These are phyloP conservation scores for Ploettnerulaceae sp. DNA, from an alignment of 2,329 filamentous ascomycete species.

Conservation along the genomic window DNA sequence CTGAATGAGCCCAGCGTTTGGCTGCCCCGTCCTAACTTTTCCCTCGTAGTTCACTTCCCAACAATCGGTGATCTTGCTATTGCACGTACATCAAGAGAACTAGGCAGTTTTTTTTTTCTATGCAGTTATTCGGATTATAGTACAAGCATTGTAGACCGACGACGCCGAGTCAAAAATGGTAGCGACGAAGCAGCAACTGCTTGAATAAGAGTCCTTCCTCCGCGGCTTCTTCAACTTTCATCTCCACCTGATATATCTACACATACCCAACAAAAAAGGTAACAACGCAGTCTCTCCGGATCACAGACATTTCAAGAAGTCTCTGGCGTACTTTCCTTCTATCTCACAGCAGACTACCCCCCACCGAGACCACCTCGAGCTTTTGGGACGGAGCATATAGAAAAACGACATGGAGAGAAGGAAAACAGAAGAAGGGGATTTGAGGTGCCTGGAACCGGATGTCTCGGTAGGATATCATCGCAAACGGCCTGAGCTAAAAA, in stretches of 20 bases:
- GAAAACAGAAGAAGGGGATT: conserved; percentile 21
- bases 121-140: conserved; percentile 27
- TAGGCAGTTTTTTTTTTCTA: conserved; percentile 30
- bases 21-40: too few relatives aligned
- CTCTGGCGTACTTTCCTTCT: conserved; percentile 18
- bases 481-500: conserved; percentile 32
- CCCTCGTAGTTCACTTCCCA: too few relatives aligned
- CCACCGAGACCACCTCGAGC: conserved; percentile 28
- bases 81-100: background rate
- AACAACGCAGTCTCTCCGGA: conserved; percentile 6
- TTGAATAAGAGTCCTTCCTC: conserved; percentile 8
- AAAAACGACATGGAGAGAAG: conserved; percentile 18
- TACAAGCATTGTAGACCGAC: conserved; percentile 24
- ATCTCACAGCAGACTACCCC: conserved; percentile 20
- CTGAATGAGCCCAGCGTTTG: too few relatives aligned
- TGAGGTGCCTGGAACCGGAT: conserved; percentile 26
- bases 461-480: conserved; percentile 35
- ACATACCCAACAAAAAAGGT: conserved; percentile 19
- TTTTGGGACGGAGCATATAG: conserved; percentile 24
- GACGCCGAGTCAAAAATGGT: conserved; percentile 15
- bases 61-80: background rate
- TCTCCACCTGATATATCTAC: conserved; percentile 18
- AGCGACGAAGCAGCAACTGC: conserved; percentile 13
- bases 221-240: conserved; percentile 10
- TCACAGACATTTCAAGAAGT: conserved; percentile 20